These are phyloP conservation scores for Akebia trifoliata DNA, from an alignment of 164 flowering plant genomes.

Conservation along the genomic window DNA sequence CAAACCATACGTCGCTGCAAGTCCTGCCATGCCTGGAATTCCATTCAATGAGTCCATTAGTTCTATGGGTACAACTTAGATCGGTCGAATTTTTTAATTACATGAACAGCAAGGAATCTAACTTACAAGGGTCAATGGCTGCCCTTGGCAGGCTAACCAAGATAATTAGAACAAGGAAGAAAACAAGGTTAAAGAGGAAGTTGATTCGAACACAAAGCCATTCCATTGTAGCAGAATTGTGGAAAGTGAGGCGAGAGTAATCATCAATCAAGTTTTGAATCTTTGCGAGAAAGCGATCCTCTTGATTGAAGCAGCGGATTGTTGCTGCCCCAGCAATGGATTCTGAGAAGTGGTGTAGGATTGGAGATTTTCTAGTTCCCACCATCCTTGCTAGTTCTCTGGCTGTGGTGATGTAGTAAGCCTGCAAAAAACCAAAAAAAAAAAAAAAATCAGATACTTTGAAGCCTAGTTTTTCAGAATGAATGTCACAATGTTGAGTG, in stretches of 20 bases:
- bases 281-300: conserved; percentile 43
- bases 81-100: too few species aligned
- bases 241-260: conserved; percentile 57
- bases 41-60: conserved; percentile 7
- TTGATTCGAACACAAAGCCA: conserved; percentile 74
- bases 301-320: conserved; percentile 71
- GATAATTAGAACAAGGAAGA: conserved; percentile 62
- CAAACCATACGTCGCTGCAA: conserved; percentile 75
- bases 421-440: conserved; percentile 32
- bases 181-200: conserved; percentile 69
- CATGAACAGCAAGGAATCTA: background rate
- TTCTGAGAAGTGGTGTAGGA: conserved; percentile 77
- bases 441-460: background rate
- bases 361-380: conserved; percentile 59
- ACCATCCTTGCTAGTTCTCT: conserved; percentile 83
- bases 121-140: conserved; percentile 77
- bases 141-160: conserved; percentile 63
- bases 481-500: too few species aligned
- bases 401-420: conserved; percentile 67
- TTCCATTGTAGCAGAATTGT: conserved; percentile 70
- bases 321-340: conserved; percentile 57
- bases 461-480: too few species aligned
- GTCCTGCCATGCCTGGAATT: conserved; percentile 67
- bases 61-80: too few species aligned
- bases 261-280: conserved; percentile 44